These are phyloP conservation scores for Scenedesmus sp. DNA, from an alignment of 163 green algal species.

Conservation along the genomic window DNA sequence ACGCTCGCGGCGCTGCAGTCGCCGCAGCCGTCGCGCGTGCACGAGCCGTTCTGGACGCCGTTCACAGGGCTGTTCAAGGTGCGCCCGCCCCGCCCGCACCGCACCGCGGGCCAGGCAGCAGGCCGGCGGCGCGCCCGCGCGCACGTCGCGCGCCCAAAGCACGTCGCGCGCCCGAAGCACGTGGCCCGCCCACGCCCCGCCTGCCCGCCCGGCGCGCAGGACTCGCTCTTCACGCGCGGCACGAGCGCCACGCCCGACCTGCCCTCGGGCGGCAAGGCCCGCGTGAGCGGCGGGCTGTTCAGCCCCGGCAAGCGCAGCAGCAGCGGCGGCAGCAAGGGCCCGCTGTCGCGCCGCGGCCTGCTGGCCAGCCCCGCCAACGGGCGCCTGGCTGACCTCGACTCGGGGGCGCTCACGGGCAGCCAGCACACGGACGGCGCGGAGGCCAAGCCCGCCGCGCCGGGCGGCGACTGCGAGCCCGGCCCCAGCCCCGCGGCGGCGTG, in stretches of 20 bases:
- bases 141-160: too few relatives aligned
- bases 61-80: constrained; percentile 39
- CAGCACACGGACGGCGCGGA: background rate
- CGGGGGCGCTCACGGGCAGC: background rate
- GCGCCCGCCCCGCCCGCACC: too few relatives aligned
- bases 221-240: constrained; percentile 30
- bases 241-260: constrained; percentile 38
- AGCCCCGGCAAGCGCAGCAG: constrained; percentile 12
- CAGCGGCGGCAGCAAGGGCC: constrained; percentile 27
- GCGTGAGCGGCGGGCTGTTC: constrained; percentile 8
- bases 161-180: too few relatives aligned
- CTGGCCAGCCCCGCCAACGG: constrained; percentile 5
- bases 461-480: background rate
- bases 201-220: background rate
- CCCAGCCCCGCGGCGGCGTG: constrained; percentile 10
- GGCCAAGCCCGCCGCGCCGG: background rate
- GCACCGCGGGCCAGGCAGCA: background rate
- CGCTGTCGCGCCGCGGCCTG: background rate
- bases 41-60: constrained; percentile 45
- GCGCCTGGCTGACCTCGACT: background rate
- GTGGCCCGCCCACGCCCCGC: too few relatives aligned
- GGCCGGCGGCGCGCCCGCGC: background rate
- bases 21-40: constrained; percentile 39
- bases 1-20: constrained; percentile 46
- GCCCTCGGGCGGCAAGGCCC: constrained; percentile 20